Evolutionary conservation across 139 green algal genomes (phyloP).

Genomic region (Tetradesmus obliquus): DNA sequence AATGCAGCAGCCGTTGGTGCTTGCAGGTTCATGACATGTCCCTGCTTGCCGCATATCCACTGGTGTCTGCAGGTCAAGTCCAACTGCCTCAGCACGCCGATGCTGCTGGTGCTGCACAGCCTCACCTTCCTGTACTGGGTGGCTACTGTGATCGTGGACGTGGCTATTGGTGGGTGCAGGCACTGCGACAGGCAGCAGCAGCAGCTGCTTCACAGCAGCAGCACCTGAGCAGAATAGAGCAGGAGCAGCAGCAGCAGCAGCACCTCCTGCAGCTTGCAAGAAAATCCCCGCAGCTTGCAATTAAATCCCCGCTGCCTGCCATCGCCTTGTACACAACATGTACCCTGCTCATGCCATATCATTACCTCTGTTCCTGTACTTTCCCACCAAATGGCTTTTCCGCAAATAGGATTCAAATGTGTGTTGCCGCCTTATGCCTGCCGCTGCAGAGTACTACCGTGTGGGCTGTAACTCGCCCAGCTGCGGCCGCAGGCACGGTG

Average conservation of each 20-base stretch:
- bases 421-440: background rate
- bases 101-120: slow-evolving; percentile 49
- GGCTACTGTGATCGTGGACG: slow-evolving; percentile 34
- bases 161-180: slow-evolving; percentile 7
- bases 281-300: too few relatives aligned
- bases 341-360: too few relatives aligned
- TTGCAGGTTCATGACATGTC: background rate
- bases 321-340: too few relatives aligned
- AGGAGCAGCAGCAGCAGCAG: too few relatives aligned
- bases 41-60: background rate
- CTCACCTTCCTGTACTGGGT: slow-evolving; percentile 43
- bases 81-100: slow-evolving; percentile 25
- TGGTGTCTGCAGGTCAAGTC: slow-evolving; percentile 40
- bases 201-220: background rate
- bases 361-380: too few relatives aligned
- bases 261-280: background rate
- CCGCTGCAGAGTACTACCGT: background rate
- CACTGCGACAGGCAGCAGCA: background rate
- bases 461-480: background rate
- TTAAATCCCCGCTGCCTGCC: too few relatives aligned
- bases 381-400: background rate
- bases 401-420: too few relatives aligned
- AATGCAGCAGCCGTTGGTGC: background rate
- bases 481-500: background rate
- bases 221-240: background rate